These are phyloP conservation scores for Argentina anserina DNA, from an alignment of 306 rosid genomes.

Conservation along the genomic window DNA sequence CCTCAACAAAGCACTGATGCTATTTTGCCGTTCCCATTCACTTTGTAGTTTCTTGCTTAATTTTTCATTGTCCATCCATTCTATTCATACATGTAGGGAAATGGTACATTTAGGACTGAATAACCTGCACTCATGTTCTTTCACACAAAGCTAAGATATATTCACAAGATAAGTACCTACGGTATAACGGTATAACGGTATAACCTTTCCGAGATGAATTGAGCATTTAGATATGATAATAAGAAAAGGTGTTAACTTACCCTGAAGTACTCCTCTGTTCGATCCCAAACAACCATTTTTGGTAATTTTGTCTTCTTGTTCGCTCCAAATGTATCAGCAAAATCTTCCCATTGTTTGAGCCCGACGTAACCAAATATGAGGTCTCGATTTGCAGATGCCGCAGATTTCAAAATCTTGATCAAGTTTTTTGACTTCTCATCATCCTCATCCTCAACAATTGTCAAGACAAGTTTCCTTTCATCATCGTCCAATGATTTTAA, in stretches of 20 bases:
- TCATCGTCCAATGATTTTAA: slow-evolving; percentile 64
- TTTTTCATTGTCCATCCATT: neutral
- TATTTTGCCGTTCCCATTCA: neutral
- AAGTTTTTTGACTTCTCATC: slow-evolving; percentile 63
- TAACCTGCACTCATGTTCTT: neutral
- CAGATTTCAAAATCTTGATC: slow-evolving; percentile 71
- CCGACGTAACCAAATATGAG: slow-evolving; percentile 87
- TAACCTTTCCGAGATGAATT: slow-evolving; percentile 13
- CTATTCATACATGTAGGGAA: neutral
- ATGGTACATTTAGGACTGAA: neutral
- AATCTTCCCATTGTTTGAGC: slow-evolving; percentile 70
- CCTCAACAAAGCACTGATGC: neutral
- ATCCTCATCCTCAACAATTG: slow-evolving; percentile 78
- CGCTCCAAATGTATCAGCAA: slow-evolving; percentile 72
- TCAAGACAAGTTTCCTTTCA: slow-evolving; percentile 71
- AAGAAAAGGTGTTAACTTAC: slow-evolving; percentile 41
- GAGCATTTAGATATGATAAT: slow-evolving; percentile 2
- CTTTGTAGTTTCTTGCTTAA: neutral
- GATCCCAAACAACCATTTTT: slow-evolving; percentile 85
- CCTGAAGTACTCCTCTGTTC: slow-evolving; percentile 60
- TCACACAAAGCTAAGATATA: neutral
- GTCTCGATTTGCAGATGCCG: slow-evolving; percentile 95
- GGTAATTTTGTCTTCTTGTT: slow-evolving; percentile 53
- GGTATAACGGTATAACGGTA: slow-evolving; percentile 15
- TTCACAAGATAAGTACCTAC: slow-evolving; percentile 13